phyloP scores from a whole-genome alignment of 768 basidiomycete genomes.

The Russula vinacea region DNA sequence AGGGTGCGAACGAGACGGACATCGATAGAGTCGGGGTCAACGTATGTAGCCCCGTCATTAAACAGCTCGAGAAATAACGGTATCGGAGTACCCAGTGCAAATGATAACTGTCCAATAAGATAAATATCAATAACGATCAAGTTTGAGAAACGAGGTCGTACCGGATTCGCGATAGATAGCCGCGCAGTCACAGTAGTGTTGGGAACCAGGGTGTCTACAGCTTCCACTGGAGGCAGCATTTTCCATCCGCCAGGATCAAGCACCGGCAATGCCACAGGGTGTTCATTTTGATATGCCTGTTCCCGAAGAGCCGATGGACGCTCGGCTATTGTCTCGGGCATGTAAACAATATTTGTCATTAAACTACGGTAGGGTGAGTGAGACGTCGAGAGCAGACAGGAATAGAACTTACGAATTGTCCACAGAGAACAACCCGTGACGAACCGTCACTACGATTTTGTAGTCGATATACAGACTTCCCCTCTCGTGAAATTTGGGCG shows the following conservation, averaged over 20 bases:
- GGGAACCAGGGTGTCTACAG: constrained; percentile 5
- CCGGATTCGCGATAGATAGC: constrained; percentile 22
- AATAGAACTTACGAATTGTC: constrained; percentile 23
- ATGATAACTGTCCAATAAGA: constrained; percentile 14
- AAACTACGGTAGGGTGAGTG: constrained; percentile 20
- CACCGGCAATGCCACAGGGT: constrained; percentile 8
- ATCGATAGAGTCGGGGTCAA: constrained; percentile 13
- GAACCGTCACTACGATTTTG: constrained; percentile 22
- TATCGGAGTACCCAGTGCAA: constrained; percentile 24
- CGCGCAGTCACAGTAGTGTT: constrained; percentile 1
- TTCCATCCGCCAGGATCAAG: constrained; percentile 31
- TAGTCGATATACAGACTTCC: constrained; percentile 29
- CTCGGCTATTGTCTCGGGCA: constrained; percentile 27
- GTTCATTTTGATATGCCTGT: constrained; percentile 21
- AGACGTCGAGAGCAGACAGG: not conserved
- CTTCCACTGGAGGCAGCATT: constrained; percentile 19
- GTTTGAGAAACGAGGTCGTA: not conserved
- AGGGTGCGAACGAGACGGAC: constrained; percentile 24
- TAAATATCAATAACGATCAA: not conserved
- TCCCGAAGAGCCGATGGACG: constrained; percentile 25
- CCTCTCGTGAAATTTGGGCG: constrained; percentile 49
- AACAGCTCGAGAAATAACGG: constrained; percentile 20
- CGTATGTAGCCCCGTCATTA: not conserved
- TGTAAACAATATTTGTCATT: constrained; percentile 22
- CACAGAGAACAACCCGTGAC: constrained; percentile 20